Evolutionary conservation across 495 filamentous ascomycete species (phyloP).

Genomic region (Penicillium waksmanii): DNA sequence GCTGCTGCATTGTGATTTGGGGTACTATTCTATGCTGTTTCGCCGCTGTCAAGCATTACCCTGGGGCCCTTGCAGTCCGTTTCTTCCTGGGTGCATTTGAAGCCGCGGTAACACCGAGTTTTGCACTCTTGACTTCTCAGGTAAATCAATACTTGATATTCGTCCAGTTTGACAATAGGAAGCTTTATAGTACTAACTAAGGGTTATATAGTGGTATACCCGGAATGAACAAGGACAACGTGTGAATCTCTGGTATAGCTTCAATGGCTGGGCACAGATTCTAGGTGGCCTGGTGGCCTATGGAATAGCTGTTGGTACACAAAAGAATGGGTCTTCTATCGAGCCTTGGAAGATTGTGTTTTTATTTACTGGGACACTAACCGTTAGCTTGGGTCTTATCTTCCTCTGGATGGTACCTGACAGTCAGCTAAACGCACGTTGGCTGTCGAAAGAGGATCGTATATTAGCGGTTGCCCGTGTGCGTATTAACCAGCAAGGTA

Average conservation of each 20-base stretch:
- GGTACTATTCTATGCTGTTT: conserved; percentile 53
- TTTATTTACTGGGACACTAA: conserved; percentile 62
- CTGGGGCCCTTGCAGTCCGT: conserved; percentile 54
- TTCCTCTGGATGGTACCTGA: conserved; percentile 68
- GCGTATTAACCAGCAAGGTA: conserved; percentile 57
- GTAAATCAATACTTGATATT: conserved; percentile 7
- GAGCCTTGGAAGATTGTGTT: conserved; percentile 67
- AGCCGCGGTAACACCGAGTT: conserved; percentile 60
- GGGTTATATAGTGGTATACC: conserved; percentile 54
- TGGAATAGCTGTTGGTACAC: conserved; percentile 59
- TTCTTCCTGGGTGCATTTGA: conserved; percentile 61
- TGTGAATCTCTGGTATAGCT: conserved; percentile 60
- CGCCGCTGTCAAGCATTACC: conserved; percentile 44
- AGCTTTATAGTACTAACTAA: neutral
- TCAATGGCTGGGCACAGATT: conserved; percentile 60
- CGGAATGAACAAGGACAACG: conserved; percentile 56
- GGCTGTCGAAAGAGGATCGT: conserved; percentile 45
- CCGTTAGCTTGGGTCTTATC: conserved; percentile 53
- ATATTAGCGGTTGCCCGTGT: conserved; percentile 59
- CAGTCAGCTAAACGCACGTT: conserved; percentile 65
- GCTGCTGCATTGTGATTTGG: conserved; percentile 57
- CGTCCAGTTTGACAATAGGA: too few species aligned
- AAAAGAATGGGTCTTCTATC: conserved; percentile 51
- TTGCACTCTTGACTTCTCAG: conserved; percentile 58
- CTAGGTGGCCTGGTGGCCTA: conserved; percentile 63